phyloP scores from a whole-genome alignment of 169 alveolate genomes.

The Eimeria mitis region DNA sequence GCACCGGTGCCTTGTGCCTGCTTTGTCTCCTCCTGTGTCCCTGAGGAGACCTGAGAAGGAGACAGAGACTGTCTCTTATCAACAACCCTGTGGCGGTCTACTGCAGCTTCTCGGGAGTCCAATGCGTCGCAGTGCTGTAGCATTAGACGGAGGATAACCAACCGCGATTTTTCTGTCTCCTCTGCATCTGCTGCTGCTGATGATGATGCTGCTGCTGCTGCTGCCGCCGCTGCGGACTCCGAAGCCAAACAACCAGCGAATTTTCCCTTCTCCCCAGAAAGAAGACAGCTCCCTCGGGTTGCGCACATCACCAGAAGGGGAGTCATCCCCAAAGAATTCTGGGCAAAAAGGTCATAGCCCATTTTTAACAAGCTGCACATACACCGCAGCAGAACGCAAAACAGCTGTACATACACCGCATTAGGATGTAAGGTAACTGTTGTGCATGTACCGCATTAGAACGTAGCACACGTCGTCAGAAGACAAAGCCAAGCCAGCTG shows the following conservation, averaged over 20 bases:
- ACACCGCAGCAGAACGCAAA: background rate
- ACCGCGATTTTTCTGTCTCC: conserved; percentile 15
- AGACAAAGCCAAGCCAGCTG: background rate
- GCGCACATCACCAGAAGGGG: conserved; percentile 88
- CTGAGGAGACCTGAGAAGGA: background rate
- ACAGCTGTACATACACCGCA: background rate
- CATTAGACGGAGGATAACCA: conserved; percentile 18
- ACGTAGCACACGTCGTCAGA: background rate
- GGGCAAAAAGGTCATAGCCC: conserved; percentile 78
- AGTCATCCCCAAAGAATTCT: conserved; percentile 85
- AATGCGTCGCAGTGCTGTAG: conserved; percentile 30
- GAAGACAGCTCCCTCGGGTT: background rate
- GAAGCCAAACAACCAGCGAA: background rate
- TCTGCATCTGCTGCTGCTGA: background rate
- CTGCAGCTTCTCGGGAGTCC: background rate
- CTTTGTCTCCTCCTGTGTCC: background rate
- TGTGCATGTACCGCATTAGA: background rate
- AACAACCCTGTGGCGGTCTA: background rate
- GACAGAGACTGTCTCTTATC: background rate
- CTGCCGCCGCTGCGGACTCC: background rate
- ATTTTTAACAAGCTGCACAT: conserved; percentile 66
- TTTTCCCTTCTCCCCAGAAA: background rate
- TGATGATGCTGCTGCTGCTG: background rate
- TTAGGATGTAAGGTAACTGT: no score
- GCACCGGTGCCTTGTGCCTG: background rate